Evolutionary conservation across 148 eudicot species (phyloP), one percentile per base, ranked within the genome.

Genomic region (Spergularia marina): DNA sequence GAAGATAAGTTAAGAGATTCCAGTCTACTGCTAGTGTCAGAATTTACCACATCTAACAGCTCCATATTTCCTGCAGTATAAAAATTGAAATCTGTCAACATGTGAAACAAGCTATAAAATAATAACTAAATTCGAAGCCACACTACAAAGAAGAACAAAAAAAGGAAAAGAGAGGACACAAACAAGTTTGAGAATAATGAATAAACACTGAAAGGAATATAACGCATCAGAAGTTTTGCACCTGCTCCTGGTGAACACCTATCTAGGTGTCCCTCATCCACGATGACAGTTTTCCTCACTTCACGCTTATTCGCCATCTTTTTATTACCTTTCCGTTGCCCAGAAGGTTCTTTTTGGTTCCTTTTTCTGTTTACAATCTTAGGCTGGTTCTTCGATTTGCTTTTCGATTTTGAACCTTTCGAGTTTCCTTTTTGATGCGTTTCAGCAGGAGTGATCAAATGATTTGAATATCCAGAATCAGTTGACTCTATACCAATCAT

Each of bases 211-310:
- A 36, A 41, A 25, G 41, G 13, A 53, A 54, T 49, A 49, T 21
- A 57, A 34, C 36, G 56, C 20, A 57, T 72, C 73, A 73, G 39
- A 12, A 64, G 71, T 9, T 49, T 70, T 20, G 13, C 78, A 91
- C 98, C 97, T 89, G 86, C 73, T 65, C 63, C 80, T 17, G 68
- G 75, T 61, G 79, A 81, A 82, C 53, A 77, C 67, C 74, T 80
- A 68, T 56, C 77, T 72, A 78, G 75, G 74, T 58, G 21, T 72
- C 66, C 64, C 80, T 74, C 75, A 60, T 55, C 81, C 40, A 53
- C 39, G 75, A 68, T 74, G 70, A 61, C 80, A 78, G 81, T 82
- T 78, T 81, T 83, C 21, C 64, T 82, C 76, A 74, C 63, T 70
- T 82, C 76, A 63, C 10, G 73, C 77, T 78, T 83, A 66, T 66